Base-by-base conservation (phyloP, 1,139 yeast species). In the Lodderomyces pseudojiufengensis region DNA sequence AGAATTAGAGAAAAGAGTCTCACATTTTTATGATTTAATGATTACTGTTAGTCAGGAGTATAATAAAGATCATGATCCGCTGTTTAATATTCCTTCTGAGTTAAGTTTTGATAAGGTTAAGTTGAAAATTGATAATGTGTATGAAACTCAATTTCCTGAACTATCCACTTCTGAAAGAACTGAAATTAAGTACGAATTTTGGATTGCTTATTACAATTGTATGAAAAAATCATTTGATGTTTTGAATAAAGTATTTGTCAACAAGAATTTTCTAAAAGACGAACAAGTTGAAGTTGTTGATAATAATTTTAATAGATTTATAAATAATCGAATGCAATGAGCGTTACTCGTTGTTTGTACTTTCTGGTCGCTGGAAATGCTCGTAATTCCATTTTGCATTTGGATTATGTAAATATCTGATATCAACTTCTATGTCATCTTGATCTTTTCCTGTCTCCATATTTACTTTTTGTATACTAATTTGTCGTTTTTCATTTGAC, bases 391-490 rank as follows among this genome's bases (percentile, higher is more conserved):
- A 59, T 29, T 50, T 46, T 21, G 45, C 45, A 24, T 46, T 39
- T 1, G 59, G 56, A 2, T 60, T 57, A 9, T 48, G 44, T 36
- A 47, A 55, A 2, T 42, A 37, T 0, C 51, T 55, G 24, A 42
- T 30, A 4, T 39, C 43, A 1, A 58, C 60, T 3, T 33, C 15
- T 33, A 57, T 59, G 3, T 67, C 70, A 28, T 62, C 63, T 27
- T 53, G 59, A 35, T 65, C 69, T 0, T 41, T 33, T 56, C 61
- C 53, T 2, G 57, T 51, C 9, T 42, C 54, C 0, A 70, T 70
- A 43, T 66, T 62, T 5, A 64, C 46, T n/a, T 55, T 27, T 35
- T 51, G 57, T 2, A 65, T 35, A 3, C 35, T 38, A 6, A 65
- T 35, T 10, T 20, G 33, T 16, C 45, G 47, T 9, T 44, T 36